phyloP scores from a whole-genome alignment of 805 yeast species.

The Starmerella bombicola region DNA sequence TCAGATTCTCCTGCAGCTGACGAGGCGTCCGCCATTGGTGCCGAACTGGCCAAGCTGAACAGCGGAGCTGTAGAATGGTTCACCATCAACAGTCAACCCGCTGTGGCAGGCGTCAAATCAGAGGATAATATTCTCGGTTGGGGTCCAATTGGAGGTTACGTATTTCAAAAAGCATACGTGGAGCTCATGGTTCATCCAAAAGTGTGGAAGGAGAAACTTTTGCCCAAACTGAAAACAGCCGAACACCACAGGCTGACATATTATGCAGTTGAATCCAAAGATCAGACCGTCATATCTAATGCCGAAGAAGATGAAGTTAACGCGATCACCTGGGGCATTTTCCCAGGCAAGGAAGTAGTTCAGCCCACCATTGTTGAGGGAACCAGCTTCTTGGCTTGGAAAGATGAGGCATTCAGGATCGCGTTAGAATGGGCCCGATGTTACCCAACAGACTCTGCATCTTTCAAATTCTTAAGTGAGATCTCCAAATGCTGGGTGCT shows the following conservation, averaged over 20 bases:
- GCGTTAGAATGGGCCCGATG: slow-evolving; percentile 59
- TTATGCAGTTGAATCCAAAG: slow-evolving; percentile 50
- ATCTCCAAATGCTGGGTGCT: slow-evolving; percentile 53
- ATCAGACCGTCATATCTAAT: slow-evolving; percentile 48
- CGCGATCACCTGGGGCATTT: slow-evolving; percentile 97
- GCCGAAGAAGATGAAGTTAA: slow-evolving; percentile 66
- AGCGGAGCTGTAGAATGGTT: slow-evolving; percentile 43
- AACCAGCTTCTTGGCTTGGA: slow-evolving; percentile 90
- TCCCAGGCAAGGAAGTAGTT: slow-evolving; percentile 86
- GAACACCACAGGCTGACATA: slow-evolving; percentile 45
- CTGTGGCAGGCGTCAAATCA: slow-evolving; percentile 67
- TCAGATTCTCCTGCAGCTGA: slow-evolving; percentile 76
- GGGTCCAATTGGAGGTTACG: slow-evolving; percentile 91
- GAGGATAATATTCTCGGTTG: slow-evolving; percentile 68
- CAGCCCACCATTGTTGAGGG: slow-evolving; percentile 95
- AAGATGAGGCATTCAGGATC: slow-evolving; percentile 81
- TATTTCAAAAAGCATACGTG: slow-evolving; percentile 85
- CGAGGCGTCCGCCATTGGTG: slow-evolving; percentile 55
- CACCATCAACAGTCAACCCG: slow-evolving; percentile 91
- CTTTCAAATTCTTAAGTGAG: slow-evolving; percentile 35
- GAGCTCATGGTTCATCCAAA: slow-evolving; percentile 67
- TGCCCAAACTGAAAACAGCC: slow-evolving; percentile 32
- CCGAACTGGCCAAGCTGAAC: slow-evolving; percentile 52
- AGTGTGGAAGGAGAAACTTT: slow-evolving; percentile 35
- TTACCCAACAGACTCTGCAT: slow-evolving; percentile 24